Evolutionary conservation across 805 yeast genomes (phyloP), one percentile per base, ranked within the genome.

Genomic region (Kazachstania viticola): DNA sequence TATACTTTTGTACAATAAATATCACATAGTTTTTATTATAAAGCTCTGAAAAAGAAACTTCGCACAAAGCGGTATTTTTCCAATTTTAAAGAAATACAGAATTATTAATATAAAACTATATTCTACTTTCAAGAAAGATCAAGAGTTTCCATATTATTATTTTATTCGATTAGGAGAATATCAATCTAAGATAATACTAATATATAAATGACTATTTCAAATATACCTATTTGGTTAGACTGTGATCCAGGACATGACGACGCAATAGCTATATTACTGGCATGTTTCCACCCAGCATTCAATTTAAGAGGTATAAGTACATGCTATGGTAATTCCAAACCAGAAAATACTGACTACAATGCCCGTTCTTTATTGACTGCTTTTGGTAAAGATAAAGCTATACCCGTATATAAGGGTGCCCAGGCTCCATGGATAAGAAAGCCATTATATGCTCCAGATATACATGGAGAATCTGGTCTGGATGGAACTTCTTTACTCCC

Each of bases 161-260:
- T n/a, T n/a, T n/a, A n/a, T n/a, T n/a, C n/a, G n/a, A n/a, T n/a
- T n/a, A n/a, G n/a, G n/a, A n/a, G n/a, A n/a, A n/a, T n/a, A n/a
- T n/a, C n/a, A n/a, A n/a, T n/a, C n/a, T n/a, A n/a, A n/a, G n/a
- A n/a, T n/a, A n/a, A n/a, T n/a, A n/a, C n/a, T 15, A 18, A 25
- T 7, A 9, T 14, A 23, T 19, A 21, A 9, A 48, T 48, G 53
- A 46, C 51, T 4, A 34, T 43, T 11, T 33, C 37, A 12, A 41
- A 42, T 35, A 69, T 75, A 14, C 93, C 94, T 0, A 46, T 84
- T 4, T 84, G 94, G 94, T 54, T 84, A 9, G 95, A 84, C 56
- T 84, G 95, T 54, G 95, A 84, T 49, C 94, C 94, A 0, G 94
- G 95, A 2, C 91, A 79, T 46, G 95, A 84, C 48, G 95, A 84